These are phyloP conservation scores for Passiflora organensis DNA, from an alignment of 345 rosid genomes.

Conservation along the genomic window DNA sequence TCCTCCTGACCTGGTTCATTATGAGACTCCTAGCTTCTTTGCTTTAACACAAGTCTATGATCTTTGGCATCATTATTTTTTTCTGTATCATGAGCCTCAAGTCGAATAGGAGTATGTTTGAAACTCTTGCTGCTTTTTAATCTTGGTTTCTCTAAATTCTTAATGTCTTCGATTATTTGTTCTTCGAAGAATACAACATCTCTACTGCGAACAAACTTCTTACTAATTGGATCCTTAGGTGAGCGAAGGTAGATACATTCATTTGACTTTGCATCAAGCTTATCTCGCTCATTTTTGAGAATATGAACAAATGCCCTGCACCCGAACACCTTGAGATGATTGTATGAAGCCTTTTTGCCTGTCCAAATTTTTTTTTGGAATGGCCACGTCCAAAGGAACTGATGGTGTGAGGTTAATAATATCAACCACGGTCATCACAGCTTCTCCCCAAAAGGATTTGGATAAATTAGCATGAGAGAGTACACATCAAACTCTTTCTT, in stretches of 20 bases:
- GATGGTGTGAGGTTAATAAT: background rate
- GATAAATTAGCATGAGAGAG: background rate
- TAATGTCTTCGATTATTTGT: background rate
- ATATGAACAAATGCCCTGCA: background rate
- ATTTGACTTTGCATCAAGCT: background rate
- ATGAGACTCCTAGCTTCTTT: too few relatives aligned
- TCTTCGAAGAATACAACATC: background rate
- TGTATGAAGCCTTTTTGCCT: background rate
- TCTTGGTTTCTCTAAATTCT: background rate
- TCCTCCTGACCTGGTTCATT: too few relatives aligned
- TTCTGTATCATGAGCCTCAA: too few relatives aligned
- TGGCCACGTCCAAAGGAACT: background rate
- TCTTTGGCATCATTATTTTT: too few relatives aligned
- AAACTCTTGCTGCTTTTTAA: too few relatives aligned
- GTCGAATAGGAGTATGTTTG: too few relatives aligned
- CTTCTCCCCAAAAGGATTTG: background rate
- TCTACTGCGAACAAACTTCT: background rate
- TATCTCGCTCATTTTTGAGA: background rate
- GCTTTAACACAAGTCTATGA: too few relatives aligned
- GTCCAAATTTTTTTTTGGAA: background rate
- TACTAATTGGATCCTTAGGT: too few relatives aligned
- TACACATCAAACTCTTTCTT: background rate
- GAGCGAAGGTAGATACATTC: background rate
- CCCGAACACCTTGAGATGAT: background rate
- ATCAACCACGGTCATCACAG: background rate